A percentile compares a stretch with the other conserved stretches of the same genome.
Conservation (phyloP, 805 yeast genomes). For the Kazachstania martiniae region DNA sequence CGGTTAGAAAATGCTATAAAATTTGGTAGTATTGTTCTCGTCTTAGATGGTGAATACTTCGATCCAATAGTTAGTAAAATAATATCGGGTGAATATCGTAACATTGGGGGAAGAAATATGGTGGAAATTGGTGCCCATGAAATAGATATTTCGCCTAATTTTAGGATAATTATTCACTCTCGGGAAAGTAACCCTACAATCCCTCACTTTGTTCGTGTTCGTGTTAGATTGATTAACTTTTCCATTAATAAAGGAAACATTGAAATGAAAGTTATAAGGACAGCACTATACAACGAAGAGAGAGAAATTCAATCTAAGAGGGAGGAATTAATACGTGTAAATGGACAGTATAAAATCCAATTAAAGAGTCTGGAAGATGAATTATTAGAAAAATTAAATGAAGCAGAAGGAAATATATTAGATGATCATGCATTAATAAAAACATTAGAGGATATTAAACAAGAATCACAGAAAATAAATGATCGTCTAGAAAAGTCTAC, state of each 20-base stretch:
- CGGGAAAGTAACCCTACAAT: slow-evolving; percentile 40
- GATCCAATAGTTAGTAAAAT: slow-evolving; percentile 66
- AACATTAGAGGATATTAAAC: slow-evolving; percentile 55
- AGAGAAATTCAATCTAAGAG: slow-evolving; percentile 63
- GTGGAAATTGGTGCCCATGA: slow-evolving; percentile 51
- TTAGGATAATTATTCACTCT: slow-evolving; percentile 51
- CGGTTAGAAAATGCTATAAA: slow-evolving; percentile 70
- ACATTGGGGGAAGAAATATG: slow-evolving; percentile 59
- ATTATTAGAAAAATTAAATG: slow-evolving; percentile 46
- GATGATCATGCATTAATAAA: slow-evolving; percentile 53
- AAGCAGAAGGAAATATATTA: slow-evolving; percentile 48
- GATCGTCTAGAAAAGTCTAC: slow-evolving; percentile 44
- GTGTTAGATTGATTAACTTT: slow-evolving; percentile 59
- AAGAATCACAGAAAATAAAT: slow-evolving; percentile 46
- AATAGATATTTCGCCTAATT: slow-evolving; percentile 57
- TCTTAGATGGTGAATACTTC: slow-evolving; percentile 70
- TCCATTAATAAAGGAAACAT: slow-evolving; percentile 60
- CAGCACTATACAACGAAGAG: slow-evolving; percentile 39
- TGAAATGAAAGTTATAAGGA: slow-evolving; percentile 49
- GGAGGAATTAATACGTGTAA: slow-evolving; percentile 40
- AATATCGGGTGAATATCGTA: slow-evolving; percentile 45
- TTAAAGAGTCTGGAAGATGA: slow-evolving; percentile 47
- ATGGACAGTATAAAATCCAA: slow-evolving; percentile 46
- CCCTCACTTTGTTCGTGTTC: slow-evolving; percentile 46
- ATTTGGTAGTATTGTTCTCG: slow-evolving; percentile 67